These are phyloP conservation scores for Collybiopsis confluens DNA, from an alignment of 768 basidiomycete genomes.

Conservation along the genomic window DNA sequence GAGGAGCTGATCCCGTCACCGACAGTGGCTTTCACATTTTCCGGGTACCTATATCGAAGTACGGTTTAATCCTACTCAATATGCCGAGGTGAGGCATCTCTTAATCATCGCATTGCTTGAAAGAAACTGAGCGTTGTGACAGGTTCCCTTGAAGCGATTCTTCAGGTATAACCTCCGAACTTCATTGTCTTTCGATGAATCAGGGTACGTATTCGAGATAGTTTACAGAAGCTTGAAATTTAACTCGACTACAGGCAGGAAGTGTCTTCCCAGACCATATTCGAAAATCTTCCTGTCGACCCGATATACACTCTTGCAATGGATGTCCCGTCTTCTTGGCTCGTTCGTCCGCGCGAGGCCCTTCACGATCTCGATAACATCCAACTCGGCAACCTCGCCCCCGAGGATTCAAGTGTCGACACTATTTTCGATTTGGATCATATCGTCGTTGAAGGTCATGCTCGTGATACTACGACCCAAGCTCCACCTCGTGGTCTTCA, in stretches of 20 bases:
- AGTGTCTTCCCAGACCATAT: conserved; percentile 51
- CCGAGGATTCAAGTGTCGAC: conserved; percentile 60
- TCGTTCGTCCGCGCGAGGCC: conserved; percentile 85
- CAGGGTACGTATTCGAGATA: conserved; percentile 1
- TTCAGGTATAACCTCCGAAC: conserved; percentile 75
- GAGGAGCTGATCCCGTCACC: neutral
- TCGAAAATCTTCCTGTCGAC: conserved; percentile 72
- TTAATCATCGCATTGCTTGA: neutral
- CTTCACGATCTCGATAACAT: conserved; percentile 95
- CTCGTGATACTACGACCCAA: conserved; percentile 63
- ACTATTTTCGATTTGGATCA: conserved; percentile 87
- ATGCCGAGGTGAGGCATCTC: conserved; percentile 54
- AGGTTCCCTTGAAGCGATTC: conserved; percentile 91
- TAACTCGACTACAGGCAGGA: conserved; percentile 44
- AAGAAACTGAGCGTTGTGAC: neutral
- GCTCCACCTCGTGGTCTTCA: conserved; percentile 87
- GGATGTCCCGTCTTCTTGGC: conserved; percentile 90
- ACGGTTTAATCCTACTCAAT: conserved; percentile 69
- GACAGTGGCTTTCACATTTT: conserved; percentile 60
- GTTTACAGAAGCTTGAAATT: neutral
- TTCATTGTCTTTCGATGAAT: conserved; percentile 50
- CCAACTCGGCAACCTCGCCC: conserved; percentile 64
- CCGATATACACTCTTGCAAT: conserved; percentile 93
- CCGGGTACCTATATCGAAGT: conserved; percentile 68
- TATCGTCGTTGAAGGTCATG: conserved; percentile 92